Base-by-base conservation (phyloP, 192 early-diverging fungal species). In the Coemansia biformis region DNA sequence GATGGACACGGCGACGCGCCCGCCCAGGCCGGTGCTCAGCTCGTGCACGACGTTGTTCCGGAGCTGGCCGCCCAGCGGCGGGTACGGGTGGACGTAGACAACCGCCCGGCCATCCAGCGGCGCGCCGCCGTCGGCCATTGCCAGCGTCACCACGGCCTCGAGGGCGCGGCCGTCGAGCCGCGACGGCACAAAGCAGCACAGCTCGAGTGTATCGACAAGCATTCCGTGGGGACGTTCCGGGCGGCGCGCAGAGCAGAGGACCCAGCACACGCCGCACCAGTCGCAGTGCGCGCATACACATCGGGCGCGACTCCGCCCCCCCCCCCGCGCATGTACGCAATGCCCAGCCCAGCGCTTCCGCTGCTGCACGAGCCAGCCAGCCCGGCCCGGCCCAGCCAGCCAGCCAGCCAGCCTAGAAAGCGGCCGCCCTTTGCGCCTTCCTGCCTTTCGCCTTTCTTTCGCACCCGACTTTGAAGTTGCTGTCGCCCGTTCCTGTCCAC, bases 21-120 rank as follows among this genome's bases (percentile, higher is more conserved):
- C 38, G 51, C 45, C 55, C 16, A 63, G 39, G 5, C 47, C 35
- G 15, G 32, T 5, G 24, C 46, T 18, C 24, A 75, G 58, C 59
- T 66, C 71, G 30, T 55, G 33, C 7, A 67, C 22, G 29, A 75
- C 55, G 59, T 75, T 75, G 71, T 75, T 75, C 19, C 46, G 54
- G 33, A 66, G 40, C 53, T 67, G 55, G 45, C 65, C 65, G 33
- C 71, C 71, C 50, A 75, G 64, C 50, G 71, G 63, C 45, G 71
- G 42, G 37, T 75, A 75, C 44, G 71, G 64, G 43, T 75, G 71
- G 16, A 75, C 36, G 13, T 46, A 63, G 15, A 75, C 55, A 8
- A 59, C 49, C 17, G 71, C 71, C 4, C 55, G 48, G 24, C 10
- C 21, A 8, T 15, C 26, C 41, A 7, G 31, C 45, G 15, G 49